A percentile compares a stretch with the other conserved stretches of the same genome.
Conservation (phyloP, 257 asterid species). For the Lantana camara region DNA sequence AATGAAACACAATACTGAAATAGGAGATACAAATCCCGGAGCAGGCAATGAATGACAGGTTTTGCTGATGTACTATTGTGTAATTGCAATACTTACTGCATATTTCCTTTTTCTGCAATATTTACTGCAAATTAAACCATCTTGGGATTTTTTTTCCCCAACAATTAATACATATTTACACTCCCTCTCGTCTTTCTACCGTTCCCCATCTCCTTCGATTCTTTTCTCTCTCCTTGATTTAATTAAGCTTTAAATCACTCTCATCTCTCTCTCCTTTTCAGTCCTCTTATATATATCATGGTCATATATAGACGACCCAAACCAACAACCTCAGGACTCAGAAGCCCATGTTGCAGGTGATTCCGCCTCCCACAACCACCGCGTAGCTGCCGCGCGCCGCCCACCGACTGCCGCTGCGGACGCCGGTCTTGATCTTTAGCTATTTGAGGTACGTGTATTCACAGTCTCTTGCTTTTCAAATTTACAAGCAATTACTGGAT, state of each 20-base stretch:
- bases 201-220: conserved; percentile 37
- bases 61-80: conserved; percentile 48
- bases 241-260: conserved; percentile 53
- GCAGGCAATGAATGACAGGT: conserved; percentile 65
- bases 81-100: conserved; percentile 67
- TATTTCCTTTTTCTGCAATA: conserved; percentile 56
- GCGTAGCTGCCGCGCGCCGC: not conserved
- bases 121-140: conserved; percentile 8
- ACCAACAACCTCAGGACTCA: conserved; percentile 36
- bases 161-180: conserved; percentile 50
- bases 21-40: no score
- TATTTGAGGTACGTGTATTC: no score
- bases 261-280: conserved; percentile 24
- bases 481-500: no score
- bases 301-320: conserved; percentile 25
- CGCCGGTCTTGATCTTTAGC: no score
- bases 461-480: no score
- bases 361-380: not conserved
- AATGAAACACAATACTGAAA: no score
- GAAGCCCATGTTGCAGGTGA: conserved; percentile 19
- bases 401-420: not conserved
- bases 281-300: conserved; percentile 35
- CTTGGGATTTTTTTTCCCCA: conserved; percentile 46
- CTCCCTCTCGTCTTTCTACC: conserved; percentile 37
- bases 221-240: conserved; percentile 38